Evolutionary conservation across 805 yeast genomes (phyloP), one percentile per base, ranked within the genome.

Genomic region (Sugiyamaella qingdaonensis): DNA sequence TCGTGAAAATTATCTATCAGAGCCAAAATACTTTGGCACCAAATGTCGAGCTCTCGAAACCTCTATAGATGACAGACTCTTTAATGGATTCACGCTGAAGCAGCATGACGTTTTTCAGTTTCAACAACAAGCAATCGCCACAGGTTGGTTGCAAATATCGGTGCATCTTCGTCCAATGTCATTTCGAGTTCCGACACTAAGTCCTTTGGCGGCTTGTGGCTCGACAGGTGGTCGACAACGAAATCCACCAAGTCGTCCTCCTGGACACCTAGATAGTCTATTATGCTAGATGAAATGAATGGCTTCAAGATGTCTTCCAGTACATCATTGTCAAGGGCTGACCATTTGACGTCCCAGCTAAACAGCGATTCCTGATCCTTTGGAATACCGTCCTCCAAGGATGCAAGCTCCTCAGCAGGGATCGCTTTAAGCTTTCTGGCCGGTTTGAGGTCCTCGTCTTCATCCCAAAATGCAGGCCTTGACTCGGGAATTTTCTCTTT

Each of bases 121-220:
- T 63, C 62, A 10, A 52, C 18, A 29, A 62, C 50, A n/a, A 65
- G 57, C 43, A 49, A 21, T 13, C 53, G 46, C 69, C 69, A 66
- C 2, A 67, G 42, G 19, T 57, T 58, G 31, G 49, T 49, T 1
- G 56, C 56, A 35, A 67, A 54, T 4, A 53, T 56, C n/a, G 60
- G 65, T 2, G 78, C 77, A 56, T 74, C 78, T 53, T 74, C 79
- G 43, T 76, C 80, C 43, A 76, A 63, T 2, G 77, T 70, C 39
- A 56, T 56, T 46, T 61, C 67, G 46, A 68, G 54, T 44, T 64
- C 69, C n/a, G 54, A 21, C 13, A 58, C 55, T 19, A 69, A 63
- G 13, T 61, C 64, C 31, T 49, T 53, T 2, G 64, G 60, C 7
- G 65, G 43, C 31, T 60, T 61, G 14, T 60, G 64, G 10, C 53